Conservation (phyloP, 2,329 filamentous ascomycete genomes). For the Fusarium nisikadoi region DNA sequence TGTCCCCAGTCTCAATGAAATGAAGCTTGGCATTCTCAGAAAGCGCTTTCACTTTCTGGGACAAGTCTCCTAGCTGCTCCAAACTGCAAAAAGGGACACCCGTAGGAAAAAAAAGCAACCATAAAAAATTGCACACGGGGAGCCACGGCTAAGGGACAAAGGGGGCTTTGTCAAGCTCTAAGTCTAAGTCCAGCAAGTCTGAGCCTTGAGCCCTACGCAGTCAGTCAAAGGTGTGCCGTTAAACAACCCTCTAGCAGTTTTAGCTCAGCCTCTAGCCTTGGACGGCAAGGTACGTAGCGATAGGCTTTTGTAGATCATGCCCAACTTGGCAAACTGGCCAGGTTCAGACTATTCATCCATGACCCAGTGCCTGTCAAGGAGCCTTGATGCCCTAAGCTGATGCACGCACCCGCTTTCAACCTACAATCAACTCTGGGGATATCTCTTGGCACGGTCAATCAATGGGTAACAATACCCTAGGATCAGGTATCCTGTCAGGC, state of each 20-base stretch:
- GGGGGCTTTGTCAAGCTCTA: neutral
- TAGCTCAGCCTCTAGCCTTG: constrained; percentile 16
- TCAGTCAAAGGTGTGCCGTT: constrained; percentile 32
- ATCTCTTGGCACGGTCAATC: constrained; percentile 43
- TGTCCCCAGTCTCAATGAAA: constrained; percentile 19
- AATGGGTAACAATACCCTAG: constrained; percentile 13
- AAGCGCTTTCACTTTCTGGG: constrained; percentile 28
- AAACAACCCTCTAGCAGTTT: neutral
- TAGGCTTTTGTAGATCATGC: constrained; percentile 42
- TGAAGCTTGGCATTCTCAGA: constrained; percentile 39
- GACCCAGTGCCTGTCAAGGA: constrained; percentile 14
- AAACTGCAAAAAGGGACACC: constrained; percentile 1
- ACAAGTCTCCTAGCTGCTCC: constrained; percentile 25
- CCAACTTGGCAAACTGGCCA: constrained; percentile 27
- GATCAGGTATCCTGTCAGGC: constrained; percentile 24
- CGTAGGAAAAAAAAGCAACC: constrained; percentile 16
- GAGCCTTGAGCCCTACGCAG: constrained; percentile 13
- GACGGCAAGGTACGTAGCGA: constrained; percentile 13
- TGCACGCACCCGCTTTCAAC: constrained; percentile 18
- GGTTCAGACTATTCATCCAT: constrained; percentile 34
- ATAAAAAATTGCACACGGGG: constrained; percentile 17
- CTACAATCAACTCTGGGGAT: constrained; percentile 41
- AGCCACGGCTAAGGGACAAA: constrained; percentile 11
- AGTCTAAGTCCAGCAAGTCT: neutral
- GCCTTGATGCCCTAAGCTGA: constrained; percentile 29